These are phyloP conservation scores for Dothidotthia symphoricarpi DNA, from an alignment of 2,329 filamentous ascomycete genomes.

Conservation along the genomic window DNA sequence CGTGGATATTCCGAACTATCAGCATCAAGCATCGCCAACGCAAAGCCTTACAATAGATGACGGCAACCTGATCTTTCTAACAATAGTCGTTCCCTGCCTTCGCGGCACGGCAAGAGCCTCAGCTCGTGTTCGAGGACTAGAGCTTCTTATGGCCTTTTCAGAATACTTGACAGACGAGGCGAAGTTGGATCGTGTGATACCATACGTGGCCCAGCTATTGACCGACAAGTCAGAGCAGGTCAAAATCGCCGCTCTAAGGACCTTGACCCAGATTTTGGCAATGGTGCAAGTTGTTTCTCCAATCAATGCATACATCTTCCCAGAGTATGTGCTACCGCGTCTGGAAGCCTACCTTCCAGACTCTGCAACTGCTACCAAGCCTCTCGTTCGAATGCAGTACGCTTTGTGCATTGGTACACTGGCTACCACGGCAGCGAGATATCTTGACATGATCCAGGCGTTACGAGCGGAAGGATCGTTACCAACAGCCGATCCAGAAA, in stretches of 20 bases:
- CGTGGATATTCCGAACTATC: slow-evolving; percentile 81
- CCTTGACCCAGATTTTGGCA: slow-evolving; percentile 78
- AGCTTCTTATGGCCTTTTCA: slow-evolving; percentile 86
- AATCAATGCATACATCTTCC: slow-evolving; percentile 66
- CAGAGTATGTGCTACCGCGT: slow-evolving; percentile 63
- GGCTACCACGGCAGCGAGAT: slow-evolving; percentile 78
- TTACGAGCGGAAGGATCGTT: slow-evolving; percentile 80
- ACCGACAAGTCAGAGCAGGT: slow-evolving; percentile 82
- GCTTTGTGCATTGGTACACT: slow-evolving; percentile 88
- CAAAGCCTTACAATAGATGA: slow-evolving; percentile 70
- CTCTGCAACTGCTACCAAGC: slow-evolving; percentile 49
- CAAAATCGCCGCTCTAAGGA: slow-evolving; percentile 78
- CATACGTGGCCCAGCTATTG: slow-evolving; percentile 80
- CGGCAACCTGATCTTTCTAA: slow-evolving; percentile 88
- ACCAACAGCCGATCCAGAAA: slow-evolving; percentile 72
- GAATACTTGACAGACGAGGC: slow-evolving; percentile 92
- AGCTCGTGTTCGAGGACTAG: slow-evolving; percentile 85
- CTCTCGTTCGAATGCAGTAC: slow-evolving; percentile 83
- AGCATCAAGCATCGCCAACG: slow-evolving; percentile 64
- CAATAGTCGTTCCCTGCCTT: slow-evolving; percentile 81
- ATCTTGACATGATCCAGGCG: slow-evolving; percentile 88
- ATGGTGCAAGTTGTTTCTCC: slow-evolving; percentile 85
- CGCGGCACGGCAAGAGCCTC: slow-evolving; percentile 85
- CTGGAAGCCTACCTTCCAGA: slow-evolving; percentile 58
- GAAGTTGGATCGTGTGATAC: slow-evolving; percentile 88